Conservation (phyloP, 2,329 filamentous ascomycete genomes). For the Ascochyta rabiei region DNA sequence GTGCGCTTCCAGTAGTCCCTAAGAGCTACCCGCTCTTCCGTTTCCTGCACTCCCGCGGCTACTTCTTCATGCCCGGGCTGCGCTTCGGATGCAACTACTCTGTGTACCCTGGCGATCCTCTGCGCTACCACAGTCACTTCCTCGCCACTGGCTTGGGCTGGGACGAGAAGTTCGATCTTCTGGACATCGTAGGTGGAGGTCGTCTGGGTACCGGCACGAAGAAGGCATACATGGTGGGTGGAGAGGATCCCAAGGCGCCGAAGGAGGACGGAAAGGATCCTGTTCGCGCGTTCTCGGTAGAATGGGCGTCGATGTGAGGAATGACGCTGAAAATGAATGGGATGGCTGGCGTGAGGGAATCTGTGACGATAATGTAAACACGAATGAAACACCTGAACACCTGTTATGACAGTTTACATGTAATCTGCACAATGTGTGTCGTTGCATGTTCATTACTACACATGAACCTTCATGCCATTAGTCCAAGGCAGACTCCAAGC, state of each 20-base stretch:
- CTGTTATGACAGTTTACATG: neutral
- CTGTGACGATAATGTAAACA: constrained; percentile 3
- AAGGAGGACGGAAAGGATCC: constrained; percentile 35
- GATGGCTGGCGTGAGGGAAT: neutral
- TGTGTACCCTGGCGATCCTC: constrained; percentile 91
- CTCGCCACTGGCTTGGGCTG: constrained; percentile 83
- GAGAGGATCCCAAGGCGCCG: constrained; percentile 50
- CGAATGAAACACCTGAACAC: neutral
- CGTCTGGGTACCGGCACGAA: constrained; percentile 93
- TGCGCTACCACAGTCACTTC: constrained; percentile 96
- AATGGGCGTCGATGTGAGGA: constrained; percentile 89
- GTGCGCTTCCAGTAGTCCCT: constrained; percentile 45
- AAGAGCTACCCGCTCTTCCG: constrained; percentile 74
- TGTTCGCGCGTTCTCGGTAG: constrained; percentile 80
- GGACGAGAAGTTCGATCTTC: constrained; percentile 82
- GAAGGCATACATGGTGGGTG: constrained; percentile 90
- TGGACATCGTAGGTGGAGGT: constrained; percentile 86
- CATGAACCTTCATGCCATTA: neutral
- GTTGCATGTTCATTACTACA: neutral
- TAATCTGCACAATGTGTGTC: neutral
- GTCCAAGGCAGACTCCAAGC: neutral
- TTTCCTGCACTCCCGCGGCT: constrained; percentile 77
- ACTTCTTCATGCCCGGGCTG: constrained; percentile 88
- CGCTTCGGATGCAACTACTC: constrained; percentile 95
- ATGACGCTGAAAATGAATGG: neutral